These are phyloP conservation scores for Pestalotiopsis sp. DNA, from an alignment of 2,329 filamentous ascomycete species.

Conservation along the genomic window DNA sequence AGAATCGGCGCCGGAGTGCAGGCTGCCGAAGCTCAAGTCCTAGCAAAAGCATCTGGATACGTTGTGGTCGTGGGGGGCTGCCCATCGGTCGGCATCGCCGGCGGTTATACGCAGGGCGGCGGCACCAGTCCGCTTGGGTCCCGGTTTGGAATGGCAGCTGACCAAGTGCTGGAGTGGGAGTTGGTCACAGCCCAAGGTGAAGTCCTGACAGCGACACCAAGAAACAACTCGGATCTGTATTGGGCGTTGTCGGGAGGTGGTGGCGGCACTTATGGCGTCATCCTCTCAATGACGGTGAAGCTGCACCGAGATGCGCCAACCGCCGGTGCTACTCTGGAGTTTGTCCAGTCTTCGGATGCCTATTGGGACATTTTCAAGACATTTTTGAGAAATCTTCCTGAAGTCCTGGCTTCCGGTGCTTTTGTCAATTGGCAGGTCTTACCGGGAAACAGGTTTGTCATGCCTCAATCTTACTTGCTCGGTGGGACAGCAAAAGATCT, in stretches of 20 bases:
- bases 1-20: slow-evolving; percentile 3
- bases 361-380: slow-evolving; percentile 10
- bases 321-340: slow-evolving; percentile 46
- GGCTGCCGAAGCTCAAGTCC: neutral
- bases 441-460: slow-evolving; percentile 9
- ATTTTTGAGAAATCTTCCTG: slow-evolving; percentile 13
- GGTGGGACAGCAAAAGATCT: slow-evolving; percentile 15
- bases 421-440: slow-evolving; percentile 11
- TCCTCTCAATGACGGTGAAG: slow-evolving; percentile 57
- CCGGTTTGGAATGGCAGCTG: slow-evolving; percentile 58
- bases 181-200: slow-evolving; percentile 56
- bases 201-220: slow-evolving; percentile 48
- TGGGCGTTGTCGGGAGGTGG: slow-evolving; percentile 67
- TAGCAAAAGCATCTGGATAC: neutral
- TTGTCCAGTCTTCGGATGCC: slow-evolving; percentile 30
- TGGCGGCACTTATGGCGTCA: slow-evolving; percentile 60
- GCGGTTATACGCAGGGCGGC: slow-evolving; percentile 41
- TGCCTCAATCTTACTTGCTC: slow-evolving; percentile 15
- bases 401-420: slow-evolving; percentile 13
- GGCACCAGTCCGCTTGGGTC: slow-evolving; percentile 58
- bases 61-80: neutral
- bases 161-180: slow-evolving; percentile 59
- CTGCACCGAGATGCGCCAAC: slow-evolving; percentile 46
- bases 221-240: slow-evolving; percentile 58
- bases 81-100: neutral